phyloP scores from a whole-genome alignment of 495 filamentous ascomycete species.

The Xylaria grammica region DNA sequence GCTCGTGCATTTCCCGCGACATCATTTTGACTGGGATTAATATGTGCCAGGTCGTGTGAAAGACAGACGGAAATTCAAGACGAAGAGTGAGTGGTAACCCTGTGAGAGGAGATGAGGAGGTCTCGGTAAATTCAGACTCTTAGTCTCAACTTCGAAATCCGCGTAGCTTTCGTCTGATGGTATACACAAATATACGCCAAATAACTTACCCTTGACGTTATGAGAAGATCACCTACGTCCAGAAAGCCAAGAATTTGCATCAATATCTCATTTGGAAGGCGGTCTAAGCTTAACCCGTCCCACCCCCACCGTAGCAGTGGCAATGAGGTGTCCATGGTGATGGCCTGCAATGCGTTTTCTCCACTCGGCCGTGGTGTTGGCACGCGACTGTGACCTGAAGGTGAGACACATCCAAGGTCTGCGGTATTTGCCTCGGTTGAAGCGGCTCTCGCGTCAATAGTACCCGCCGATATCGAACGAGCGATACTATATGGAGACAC shows the following conservation, averaged over 20 bases:
- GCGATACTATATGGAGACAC: slow-evolving; percentile 5
- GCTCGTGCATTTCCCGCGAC: not conserved
- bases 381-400: slow-evolving; percentile 5
- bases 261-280: slow-evolving; percentile 62
- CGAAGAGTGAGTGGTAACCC: not conserved
- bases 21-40: not conserved
- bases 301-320: slow-evolving; percentile 32
- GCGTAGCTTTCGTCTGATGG: slow-evolving; percentile 12
- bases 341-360: slow-evolving; percentile 3
- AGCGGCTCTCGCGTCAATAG: slow-evolving; percentile 17
- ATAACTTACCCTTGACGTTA: slow-evolving; percentile 57
- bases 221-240: slow-evolving; percentile 62
- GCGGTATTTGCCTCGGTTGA: slow-evolving; percentile 28
- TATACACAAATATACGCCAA: slow-evolving; percentile 17
- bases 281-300: slow-evolving; percentile 36
- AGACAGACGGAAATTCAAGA: not conserved
- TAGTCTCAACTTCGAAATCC: slow-evolving; percentile 17
- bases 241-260: slow-evolving; percentile 60
- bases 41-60: not conserved
- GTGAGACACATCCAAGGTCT: slow-evolving; percentile 17
- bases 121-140: not conserved
- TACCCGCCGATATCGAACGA: not conserved
- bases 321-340: slow-evolving; percentile 13
- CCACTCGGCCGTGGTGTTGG: slow-evolving; percentile 11
- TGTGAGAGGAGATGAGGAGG: slow-evolving; percentile 3